Evolutionary conservation across 306 rosid genomes (phyloP), one percentile per base, ranked within the genome.

Genomic region (Acacia crassicarpa): DNA sequence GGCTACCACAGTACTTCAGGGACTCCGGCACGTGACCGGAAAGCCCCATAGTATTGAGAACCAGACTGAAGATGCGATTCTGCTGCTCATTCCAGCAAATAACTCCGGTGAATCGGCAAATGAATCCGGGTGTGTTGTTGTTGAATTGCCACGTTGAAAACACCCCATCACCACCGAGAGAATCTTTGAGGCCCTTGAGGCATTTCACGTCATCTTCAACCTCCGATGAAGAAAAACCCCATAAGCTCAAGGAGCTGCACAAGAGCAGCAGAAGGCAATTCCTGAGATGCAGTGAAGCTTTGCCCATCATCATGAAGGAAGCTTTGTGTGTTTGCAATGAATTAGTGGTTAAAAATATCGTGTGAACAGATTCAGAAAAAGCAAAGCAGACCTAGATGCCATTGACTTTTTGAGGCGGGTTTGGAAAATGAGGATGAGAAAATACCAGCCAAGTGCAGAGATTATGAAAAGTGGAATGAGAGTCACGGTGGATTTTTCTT

Each of bases 81-180:
- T 95, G 97, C 20, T 82, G 84, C 0, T 35, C 73, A 84, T 95
- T 92, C 98, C 99, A 95, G 87, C 99, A 93, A 0, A 86, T 0
- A 0, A 95, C 91, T 0, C 97, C 98, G 0, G 72, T 83, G 77
- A 90, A 95, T 22, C 79, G 53, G 85, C 99, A 95, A 56, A 95
- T 65, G 87, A 76, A 78, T 2, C 94, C 93, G 0, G 84, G 87
- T 2, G 99, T 83, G 1, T 59, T 69, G 92, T 95, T 95, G n/a
- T 13, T 8, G 88, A 95, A 95, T 25, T 51, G 77, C 99, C 99
- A 95, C 0, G 78, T n/a, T 19, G 8, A 0, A 13, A 95, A 87
- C 40, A 4, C 76, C 0, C 6, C 78, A 0, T 8, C 43, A 71
- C 88, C 98, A 0, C 0, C 4, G 5, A 93, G 63, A 7, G 80